Evolutionary conservation across 345 rosid genomes (phyloP), one percentile per base, ranked within the genome.

Genomic region (Citrus cavaleriei): DNA sequence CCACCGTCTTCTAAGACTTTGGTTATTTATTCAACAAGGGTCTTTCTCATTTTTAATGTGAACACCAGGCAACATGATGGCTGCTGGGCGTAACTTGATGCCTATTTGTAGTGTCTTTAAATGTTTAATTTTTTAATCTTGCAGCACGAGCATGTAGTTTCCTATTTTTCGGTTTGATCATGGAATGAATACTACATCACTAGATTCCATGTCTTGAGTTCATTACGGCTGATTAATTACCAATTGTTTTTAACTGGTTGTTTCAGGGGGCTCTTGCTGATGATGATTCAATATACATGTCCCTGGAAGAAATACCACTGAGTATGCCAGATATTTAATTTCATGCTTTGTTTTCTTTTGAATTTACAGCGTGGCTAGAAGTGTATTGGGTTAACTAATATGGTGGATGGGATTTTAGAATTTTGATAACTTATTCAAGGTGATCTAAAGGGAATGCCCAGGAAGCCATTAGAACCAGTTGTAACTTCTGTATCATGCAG

Each of bases 201-300:
- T 73, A 10, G 58, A 72, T 80, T 79, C 55, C 68, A 46, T 55
- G 38, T 77, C 35, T 59, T 59, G 42, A 40, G 74, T 79, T 66
- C 60, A 40, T 77, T 74, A 4, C 37, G 22, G 25, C 68, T 32
- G 68, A 35, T 79, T 68, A 54, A 30, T 81, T 68, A 77, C 61
- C 79, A 38, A 32, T 32, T 10, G 61, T 67, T 63, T 74, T 72
- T 76, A n/a, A 27, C 57, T 74, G 68, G 51, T 74, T 58, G 60
- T 87, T 86, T 84, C 88, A 92, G 97, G 97, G 86, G 75, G 74
- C 88, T 81, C 88, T 92, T 65, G 93, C 82, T 37, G 96, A 92
- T 78, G 99, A 96, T 81, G 99, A 96, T 82, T 87, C 97, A 0
- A 96, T 96, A 76, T 96, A 94, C 84, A 96, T 93, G 95, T 96